These are phyloP conservation scores for Lactarius psammicola DNA, from an alignment of 768 basidiomycete genomes.

Conservation along the genomic window DNA sequence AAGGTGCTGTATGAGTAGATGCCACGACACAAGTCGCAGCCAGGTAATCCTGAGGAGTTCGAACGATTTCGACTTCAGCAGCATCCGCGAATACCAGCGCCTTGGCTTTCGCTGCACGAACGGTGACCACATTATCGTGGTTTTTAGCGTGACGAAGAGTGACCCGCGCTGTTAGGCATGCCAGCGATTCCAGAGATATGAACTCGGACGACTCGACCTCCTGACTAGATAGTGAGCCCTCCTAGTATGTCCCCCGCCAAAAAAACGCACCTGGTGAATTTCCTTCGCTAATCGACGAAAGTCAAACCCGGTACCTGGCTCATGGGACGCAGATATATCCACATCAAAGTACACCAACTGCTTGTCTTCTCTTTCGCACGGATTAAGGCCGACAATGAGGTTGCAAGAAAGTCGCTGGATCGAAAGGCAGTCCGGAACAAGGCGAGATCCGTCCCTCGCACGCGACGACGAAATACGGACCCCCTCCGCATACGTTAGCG, in stretches of 20 bases:
- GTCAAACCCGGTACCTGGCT: conserved; percentile 34
- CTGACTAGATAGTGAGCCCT: conserved; percentile 8
- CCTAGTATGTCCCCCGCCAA: conserved; percentile 6
- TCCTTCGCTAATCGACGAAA: conserved; percentile 43
- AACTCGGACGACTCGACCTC: conserved; percentile 42
- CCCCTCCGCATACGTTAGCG: conserved; percentile 50
- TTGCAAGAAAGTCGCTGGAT: conserved; percentile 48
- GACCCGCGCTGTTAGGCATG: conserved; percentile 61
- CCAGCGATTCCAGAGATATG: conserved; percentile 72
- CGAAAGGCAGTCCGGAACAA: conserved; percentile 27
- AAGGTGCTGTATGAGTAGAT: conserved; percentile 11
- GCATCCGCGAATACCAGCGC: conserved; percentile 67
- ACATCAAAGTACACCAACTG: conserved; percentile 61
- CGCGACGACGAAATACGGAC: conserved; percentile 43
- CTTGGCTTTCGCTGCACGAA: conserved; percentile 68
- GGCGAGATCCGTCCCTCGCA: conserved; percentile 28
- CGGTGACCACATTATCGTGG: conserved; percentile 39
- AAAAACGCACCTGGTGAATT: conserved; percentile 39
- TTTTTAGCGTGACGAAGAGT: conserved; percentile 42
- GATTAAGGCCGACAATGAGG: conserved; percentile 66
- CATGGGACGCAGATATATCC: conserved; percentile 33
- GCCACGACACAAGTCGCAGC: not conserved
- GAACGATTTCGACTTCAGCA: conserved; percentile 60
- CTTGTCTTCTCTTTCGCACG: conserved; percentile 59
- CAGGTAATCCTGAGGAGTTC: conserved; percentile 43